Conservation (phyloP, 2,329 filamentous ascomycete genomes). For the Alternaria postmessia region DNA sequence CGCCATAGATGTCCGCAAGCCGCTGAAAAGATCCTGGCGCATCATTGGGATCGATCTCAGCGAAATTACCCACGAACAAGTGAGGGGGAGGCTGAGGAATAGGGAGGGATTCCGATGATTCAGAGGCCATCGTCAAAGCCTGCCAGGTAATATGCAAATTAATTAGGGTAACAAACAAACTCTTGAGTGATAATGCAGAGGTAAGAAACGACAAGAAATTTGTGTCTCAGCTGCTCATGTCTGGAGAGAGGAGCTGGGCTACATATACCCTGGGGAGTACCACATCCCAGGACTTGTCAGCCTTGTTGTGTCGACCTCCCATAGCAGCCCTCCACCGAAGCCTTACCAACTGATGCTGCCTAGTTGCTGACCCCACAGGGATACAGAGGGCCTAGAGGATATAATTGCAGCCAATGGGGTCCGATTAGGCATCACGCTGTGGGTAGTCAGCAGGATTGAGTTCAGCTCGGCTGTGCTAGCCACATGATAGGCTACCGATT, state of each 20-base stretch:
- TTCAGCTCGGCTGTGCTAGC: slow-evolving; percentile 19
- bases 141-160: background rate
- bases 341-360: slow-evolving; percentile 4
- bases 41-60: slow-evolving; percentile 10
- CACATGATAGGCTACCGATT: background rate
- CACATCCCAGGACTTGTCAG: background rate
- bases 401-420: background rate
- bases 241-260: background rate
- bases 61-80: slow-evolving; percentile 9
- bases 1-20: slow-evolving; percentile 16
- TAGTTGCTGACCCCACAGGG: slow-evolving; percentile 11
- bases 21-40: slow-evolving; percentile 8
- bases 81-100: slow-evolving; percentile 15
- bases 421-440: background rate
- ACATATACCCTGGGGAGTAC: slow-evolving; percentile 4
- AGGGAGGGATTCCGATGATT: slow-evolving; percentile 7
- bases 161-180: background rate
- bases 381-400: background rate
- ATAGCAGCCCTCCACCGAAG: background rate
- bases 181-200: background rate
- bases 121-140: slow-evolving; percentile 6
- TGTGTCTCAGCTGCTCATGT: background rate
- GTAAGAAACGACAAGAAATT: background rate
- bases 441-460: background rate
- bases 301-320: background rate